Evolutionary conservation across 2,329 filamentous ascomycete species (phyloP).

Genomic region (Thelonectria rubi): DNA sequence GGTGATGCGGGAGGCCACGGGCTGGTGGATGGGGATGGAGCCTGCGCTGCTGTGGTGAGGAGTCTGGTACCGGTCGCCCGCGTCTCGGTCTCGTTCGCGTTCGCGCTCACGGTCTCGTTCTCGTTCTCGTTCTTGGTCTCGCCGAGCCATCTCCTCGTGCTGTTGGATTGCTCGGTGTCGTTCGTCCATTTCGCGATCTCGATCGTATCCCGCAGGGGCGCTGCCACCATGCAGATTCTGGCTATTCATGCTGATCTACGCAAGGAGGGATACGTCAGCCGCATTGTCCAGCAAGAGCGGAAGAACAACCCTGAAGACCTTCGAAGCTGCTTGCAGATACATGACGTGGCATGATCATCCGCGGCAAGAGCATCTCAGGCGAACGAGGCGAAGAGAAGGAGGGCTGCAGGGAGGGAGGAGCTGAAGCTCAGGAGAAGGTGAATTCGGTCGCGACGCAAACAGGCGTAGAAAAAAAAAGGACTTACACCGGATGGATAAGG

Average conservation of each 20-base stretch:
- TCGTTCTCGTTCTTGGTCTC: constrained; percentile 57
- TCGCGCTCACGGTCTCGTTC: constrained; percentile 69
- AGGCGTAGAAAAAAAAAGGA: constrained; percentile 32
- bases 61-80: constrained; percentile 72
- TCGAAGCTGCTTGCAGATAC: not conserved
- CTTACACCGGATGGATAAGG: constrained; percentile 50
- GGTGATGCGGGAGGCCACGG: constrained; percentile 82
- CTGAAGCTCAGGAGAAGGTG: constrained; percentile 39
- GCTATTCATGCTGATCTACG: constrained; percentile 55
- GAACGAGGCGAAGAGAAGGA: not conserved
- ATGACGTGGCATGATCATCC: not conserved
- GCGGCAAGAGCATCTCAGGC: not conserved
- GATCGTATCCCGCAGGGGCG: constrained; percentile 55
- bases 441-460: constrained; percentile 40
- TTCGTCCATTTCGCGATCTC: constrained; percentile 60
- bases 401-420: constrained; percentile 25
- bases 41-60: constrained; percentile 85
- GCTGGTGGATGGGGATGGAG: constrained; percentile 92
- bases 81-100: constrained; percentile 68
- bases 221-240: constrained; percentile 54
- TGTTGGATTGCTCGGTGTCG: constrained; percentile 58
- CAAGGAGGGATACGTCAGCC: constrained; percentile 24
- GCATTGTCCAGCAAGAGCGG: constrained; percentile 7
- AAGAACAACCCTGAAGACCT: not conserved
- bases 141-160: constrained; percentile 57